Base-by-base conservation (phyloP, 305 asterid species). In the Nicotiana rustica region DNA sequence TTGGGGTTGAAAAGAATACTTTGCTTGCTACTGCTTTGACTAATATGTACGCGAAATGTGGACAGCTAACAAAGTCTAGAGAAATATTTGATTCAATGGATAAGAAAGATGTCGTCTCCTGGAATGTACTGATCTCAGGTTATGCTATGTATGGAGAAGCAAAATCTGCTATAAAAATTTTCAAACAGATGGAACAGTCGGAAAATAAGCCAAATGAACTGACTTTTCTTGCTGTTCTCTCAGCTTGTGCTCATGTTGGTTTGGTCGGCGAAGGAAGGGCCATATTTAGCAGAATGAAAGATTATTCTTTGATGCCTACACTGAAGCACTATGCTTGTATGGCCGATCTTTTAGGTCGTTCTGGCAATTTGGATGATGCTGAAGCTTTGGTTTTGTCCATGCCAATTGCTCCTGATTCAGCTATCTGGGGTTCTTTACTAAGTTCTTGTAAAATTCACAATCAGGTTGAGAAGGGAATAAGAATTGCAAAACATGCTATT, bases 41-140 rank as follows among this genome's bases (percentile, higher is more conserved):
- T 67, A 95, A 95, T 85, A 92, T 93, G 97, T 95, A 92, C 31
- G 96, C 94, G 60, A 95, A 93, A 87, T 93, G 98, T 67, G 97
- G 97, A 77, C 81, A 87, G 65, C 87, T 93, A 12, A 82, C 84
- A 75, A 88, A 10, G 75, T 90, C 95, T 0, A 89, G 89, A 85
- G 91, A 92, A 88, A 81, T 92, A 71, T 95, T 95, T 59, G 89
- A 92, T 86, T 86, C 86, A 5, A 84, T 91, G 81, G 67, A 71
- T 35, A 86, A 85, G 67, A 91, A 85, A 84, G 98, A 95, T 79
- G 91, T 81, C 15, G 82, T 95, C 69, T 84, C 92, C 57, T 95
- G 93, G 94, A 95, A 92, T 10, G 96, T 92, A 84, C 94, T 95
- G 97, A 93, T 93, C 57, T 92, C 95, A 1, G 84, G 92, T 82